Conservation (phyloP, 345 rosid genomes). For the Sonneratia caseolaris region DNA sequence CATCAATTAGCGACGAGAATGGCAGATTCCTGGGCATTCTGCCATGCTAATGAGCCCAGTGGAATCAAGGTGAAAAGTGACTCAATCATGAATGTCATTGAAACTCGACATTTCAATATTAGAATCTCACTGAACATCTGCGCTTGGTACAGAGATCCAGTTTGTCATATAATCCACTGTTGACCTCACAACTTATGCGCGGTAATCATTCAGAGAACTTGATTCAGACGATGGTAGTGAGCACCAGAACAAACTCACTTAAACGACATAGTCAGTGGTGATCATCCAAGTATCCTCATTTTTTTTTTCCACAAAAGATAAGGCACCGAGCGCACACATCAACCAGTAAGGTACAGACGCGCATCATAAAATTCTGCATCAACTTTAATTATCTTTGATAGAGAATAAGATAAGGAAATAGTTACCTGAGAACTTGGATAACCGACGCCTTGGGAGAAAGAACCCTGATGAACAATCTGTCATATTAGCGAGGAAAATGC, state of each 20-base stretch:
- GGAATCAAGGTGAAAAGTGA: neutral
- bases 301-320: neutral
- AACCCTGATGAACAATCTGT: conserved; percentile 48
- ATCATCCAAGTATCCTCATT: neutral
- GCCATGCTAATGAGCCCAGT: neutral
- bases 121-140: neutral
- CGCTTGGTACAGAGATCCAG: neutral
- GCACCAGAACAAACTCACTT: neutral
- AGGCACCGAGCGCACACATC: neutral
- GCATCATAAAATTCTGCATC: conserved; percentile 1
- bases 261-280: neutral
- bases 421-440: conserved; percentile 32
- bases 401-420: conserved; percentile 5
- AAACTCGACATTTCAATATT: neutral
- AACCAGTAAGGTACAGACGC: neutral
- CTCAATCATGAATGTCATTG: neutral
- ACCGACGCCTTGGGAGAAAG: conserved; percentile 23
- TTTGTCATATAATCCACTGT: neutral
- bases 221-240: neutral
- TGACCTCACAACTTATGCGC: neutral
- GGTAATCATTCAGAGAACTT: neutral
- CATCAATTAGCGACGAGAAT: neutral
- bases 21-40: neutral
- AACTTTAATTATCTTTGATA: neutral
- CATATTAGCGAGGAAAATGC: conserved; percentile 12